Evolutionary conservation across 2,329 filamentous ascomycete genomes (phyloP), one percentile per base, ranked within the genome.

Genomic region (Fusarium musae): DNA sequence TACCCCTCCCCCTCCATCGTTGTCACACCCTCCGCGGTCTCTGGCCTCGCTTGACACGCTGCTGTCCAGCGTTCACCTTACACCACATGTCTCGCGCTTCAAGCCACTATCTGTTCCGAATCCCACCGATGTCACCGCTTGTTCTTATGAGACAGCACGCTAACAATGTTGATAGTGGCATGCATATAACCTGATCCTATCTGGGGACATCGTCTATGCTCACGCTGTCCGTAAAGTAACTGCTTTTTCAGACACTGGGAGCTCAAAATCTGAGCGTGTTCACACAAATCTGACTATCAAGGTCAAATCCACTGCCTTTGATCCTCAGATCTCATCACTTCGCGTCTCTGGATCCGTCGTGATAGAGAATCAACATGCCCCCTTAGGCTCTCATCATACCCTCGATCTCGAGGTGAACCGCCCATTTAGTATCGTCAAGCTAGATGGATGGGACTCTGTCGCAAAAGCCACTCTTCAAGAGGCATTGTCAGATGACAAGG

Each of bases 381-480:
- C 83, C 73, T 79, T 88, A 46, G 89, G 88, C 58, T 85, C 89
- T 68, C 86, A 89, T 76, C 89, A 91, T 78, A 90, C 88, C 4
- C 85, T 91, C 73, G 96, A 98, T 75, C 88, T 99, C 50, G 96
- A 98, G 80, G 86, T 97, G 65, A 91, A 96, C 78, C 89, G 95
- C 46, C 92, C 95, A 57, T 98, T 98, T 77, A 96, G 93, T 11
- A 82, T 99, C 12, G 93, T 95, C 84, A 98, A 98, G 83, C 88
- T 89, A 43, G 92, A 82, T 61, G 83, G 95, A 46, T 99, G 96
- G 96, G 96, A 99, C 82, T 95, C 93, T 75, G 91, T 99, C 16
- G 93, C 95, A 7, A 85, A 92, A 53, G 91, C 93, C 66, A 92
- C 93, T 50, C 87, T 99, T 16, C 87, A 89, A 63, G 94, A 97